Percentiles rank a stretch among this genome's conserved stretches.
phyloP scores from a whole-genome alignment of 257 asterid genomes.

The Penstemon newberryi region DNA sequence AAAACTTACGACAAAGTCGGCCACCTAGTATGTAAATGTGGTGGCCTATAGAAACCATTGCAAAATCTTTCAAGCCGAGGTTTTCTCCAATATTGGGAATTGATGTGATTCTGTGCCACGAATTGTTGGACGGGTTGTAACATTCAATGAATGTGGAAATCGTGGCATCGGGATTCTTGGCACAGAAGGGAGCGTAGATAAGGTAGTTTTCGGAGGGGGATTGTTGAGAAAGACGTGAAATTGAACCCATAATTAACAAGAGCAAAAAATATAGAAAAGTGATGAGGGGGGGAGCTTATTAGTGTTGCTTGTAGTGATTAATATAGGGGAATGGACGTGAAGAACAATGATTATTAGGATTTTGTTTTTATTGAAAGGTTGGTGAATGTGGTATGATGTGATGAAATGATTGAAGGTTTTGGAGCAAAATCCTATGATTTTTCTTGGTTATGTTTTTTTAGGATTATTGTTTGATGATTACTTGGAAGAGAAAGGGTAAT shows the following conservation, averaged over 20 bases:
- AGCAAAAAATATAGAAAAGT: not conserved
- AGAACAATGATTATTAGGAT: conserved; percentile 10
- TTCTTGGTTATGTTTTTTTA: conserved; percentile 28
- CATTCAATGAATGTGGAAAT: conserved; percentile 52
- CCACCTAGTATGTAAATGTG: conserved; percentile 59
- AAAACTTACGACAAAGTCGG: conserved; percentile 32
- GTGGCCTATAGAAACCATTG: conserved; percentile 49
- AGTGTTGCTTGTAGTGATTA: conserved; percentile 15
- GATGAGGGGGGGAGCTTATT: conserved; percentile 26
- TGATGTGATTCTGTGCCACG: conserved; percentile 45
- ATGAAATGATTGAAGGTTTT: not conserved
- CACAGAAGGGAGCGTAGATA: conserved; percentile 46
- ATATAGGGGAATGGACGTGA: conserved; percentile 33
- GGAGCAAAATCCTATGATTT: conserved; percentile 38
- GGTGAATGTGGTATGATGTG: too few relatives aligned
- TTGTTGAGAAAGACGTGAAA: conserved; percentile 23
- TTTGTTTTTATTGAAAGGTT: not conserved
- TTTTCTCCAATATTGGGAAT: conserved; percentile 40
- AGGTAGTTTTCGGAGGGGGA: conserved; percentile 27
- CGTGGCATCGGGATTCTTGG: conserved; percentile 23
- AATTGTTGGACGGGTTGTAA: conserved; percentile 40
- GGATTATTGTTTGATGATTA: too few relatives aligned
- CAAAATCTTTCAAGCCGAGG: conserved; percentile 50
- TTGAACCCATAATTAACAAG: conserved; percentile 39
- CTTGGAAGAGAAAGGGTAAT: too few relatives aligned